Evolutionary conservation across 441 rosid species (phyloP), one percentile per base, ranked within the genome.

Genomic region (Pelargonium cotyledonis): DNA sequence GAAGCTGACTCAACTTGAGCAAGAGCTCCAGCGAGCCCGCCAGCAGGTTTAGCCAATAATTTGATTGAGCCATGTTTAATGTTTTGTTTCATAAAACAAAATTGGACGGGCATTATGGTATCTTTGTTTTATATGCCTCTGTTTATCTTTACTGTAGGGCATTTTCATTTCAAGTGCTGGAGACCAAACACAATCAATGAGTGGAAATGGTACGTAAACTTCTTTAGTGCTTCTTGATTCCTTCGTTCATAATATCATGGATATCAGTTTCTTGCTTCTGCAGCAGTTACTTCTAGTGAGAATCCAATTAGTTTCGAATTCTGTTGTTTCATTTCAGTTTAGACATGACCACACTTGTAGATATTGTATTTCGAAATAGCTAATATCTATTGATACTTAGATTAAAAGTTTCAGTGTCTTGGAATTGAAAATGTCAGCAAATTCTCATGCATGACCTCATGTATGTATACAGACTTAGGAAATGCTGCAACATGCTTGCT

Each of bases 1-100:
- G 72, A 91, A 91, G 75, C 78, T 91, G 76, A 86, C 92, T 31
- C 90, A 85, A 79, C 89, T 91, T 11, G 94, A 91, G 77, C 97
- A 89, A 76, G 97, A 91, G 80, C 88, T 91, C 65, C 95, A 91
- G 81, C 83, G 90, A 81, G 95, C 97, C 49, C 90, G 96, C 64
- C 96, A 91, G 70, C 97, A 89, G 94, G 97, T 89, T 66, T 49
- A 51, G 53, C 65, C 41, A 5, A 74, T 65, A 29, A 18, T 15
- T 58, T 40, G 29, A 65, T 65, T 44, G 63, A 12, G 31, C 43
- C 16, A 2, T 68, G 26, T 70, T 67, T 64, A 23, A 70, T 67
- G 8, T 18, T 47, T 29, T 40, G 15, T 60, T 51, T 43, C 35
- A 21, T 49, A 57, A 35, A 67, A 10, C 40, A 35, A 19, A 31